Conservation (phyloP, 352 stramenopile species). For the Peronospora tabacina region DNA sequence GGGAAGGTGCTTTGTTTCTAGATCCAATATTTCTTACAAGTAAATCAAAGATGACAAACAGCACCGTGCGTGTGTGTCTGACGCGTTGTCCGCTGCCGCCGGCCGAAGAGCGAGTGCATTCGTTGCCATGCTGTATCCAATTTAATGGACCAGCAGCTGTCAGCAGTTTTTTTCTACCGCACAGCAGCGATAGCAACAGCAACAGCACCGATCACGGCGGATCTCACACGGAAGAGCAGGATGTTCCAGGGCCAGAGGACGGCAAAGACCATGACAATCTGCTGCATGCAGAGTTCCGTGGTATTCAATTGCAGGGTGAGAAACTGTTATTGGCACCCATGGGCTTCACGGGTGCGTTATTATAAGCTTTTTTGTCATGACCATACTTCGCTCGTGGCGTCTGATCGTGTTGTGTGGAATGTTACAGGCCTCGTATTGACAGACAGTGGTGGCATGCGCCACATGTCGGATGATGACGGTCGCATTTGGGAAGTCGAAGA, state of each 20-base stretch:
- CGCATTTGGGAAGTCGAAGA: slow-evolving; percentile 70
- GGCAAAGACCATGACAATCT: slow-evolving; percentile 3
- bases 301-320: slow-evolving; percentile 54
- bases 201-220: slow-evolving; percentile 22
- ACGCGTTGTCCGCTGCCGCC: slow-evolving; percentile 65
- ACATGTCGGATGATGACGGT: slow-evolving; percentile 52
- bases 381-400: too few relatives aligned
- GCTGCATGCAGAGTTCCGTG: slow-evolving; percentile 52
- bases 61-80: slow-evolving; percentile 43
- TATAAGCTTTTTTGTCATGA: neutral
- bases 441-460: slow-evolving; percentile 45
- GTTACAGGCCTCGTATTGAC: slow-evolving; percentile 50
- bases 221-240: slow-evolving; percentile 18
- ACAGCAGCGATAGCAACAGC: slow-evolving; percentile 19
- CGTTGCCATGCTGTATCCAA: slow-evolving; percentile 67
- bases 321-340: slow-evolving; percentile 34
- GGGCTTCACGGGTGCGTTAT: slow-evolving; percentile 39
- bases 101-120: slow-evolving; percentile 53
- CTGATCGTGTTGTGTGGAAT: neutral
- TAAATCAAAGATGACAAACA: slow-evolving; percentile 15
- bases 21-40: slow-evolving; percentile 2
- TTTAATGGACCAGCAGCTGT: slow-evolving; percentile 53
- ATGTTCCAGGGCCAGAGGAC: slow-evolving; percentile 13
- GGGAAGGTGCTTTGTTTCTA: slow-evolving; percentile 14
- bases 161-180: slow-evolving; percentile 66